Evolutionary conservation across 2,329 filamentous ascomycete species (phyloP), one percentile per base, ranked within the genome.

Genomic region (Verticillium nonalfalfae): DNA sequence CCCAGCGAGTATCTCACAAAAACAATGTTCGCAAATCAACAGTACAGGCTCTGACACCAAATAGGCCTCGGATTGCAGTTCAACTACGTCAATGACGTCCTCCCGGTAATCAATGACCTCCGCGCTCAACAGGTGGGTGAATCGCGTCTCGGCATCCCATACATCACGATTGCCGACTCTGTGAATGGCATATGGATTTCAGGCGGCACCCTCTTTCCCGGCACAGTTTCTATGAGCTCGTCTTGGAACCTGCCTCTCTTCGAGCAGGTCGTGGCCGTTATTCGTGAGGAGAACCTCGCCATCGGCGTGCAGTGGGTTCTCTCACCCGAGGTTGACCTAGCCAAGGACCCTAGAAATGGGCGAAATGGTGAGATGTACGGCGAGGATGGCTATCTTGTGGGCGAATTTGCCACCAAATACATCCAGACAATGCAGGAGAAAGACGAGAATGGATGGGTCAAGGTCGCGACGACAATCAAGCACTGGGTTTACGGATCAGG

Each of bases 381-480:
- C 1, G 73, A 74, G 60, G 73, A 75, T 45, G 33, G 66, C 1
- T 73, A 72, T 35, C 62, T 74, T 2, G 67, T 69, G 5, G 70
- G 70, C 3, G 69, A 72, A 35, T 72, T 74, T 58, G 73, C 68
- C 2, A 65, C 69, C 14, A 59, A 63, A 7, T 75, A 74, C 56
- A 69, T 75, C 55, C 66, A 73, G 58, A 72, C 66, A 2, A 75
- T 75, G 73, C 71, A 75, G 58, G 69, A 71, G 36, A 70, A 66
- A 56, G 71, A 74, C 59, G 63, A 68, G 3, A 56, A 69, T 14
- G 71, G 72, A 21, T 73, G 68, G 59, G 58, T 73, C 59, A 73
- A 72, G 57, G 68, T 75, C 4, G 73, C 73, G 2, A 72, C 70
- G 3, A 75, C 73, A 2, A 70, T 75, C 61, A 75, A 75, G 65